A percentile compares a stretch with the other conserved stretches of the same genome.
phyloP scores from a whole-genome alignment of 176 grass and related monocot species.

The Ampelocalamus luodianensis region DNA sequence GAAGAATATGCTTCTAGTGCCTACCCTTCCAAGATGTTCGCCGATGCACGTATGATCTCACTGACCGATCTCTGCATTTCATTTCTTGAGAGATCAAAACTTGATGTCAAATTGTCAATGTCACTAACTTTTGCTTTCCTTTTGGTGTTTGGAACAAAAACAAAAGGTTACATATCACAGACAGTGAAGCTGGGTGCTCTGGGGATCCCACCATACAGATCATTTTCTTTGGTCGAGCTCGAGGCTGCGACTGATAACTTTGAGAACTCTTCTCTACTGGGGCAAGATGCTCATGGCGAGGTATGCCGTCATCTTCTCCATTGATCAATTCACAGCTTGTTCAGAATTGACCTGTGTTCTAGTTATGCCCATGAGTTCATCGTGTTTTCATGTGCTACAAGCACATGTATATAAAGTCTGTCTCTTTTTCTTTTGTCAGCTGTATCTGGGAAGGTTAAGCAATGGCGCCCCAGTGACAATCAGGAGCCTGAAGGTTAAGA shows the following conservation, averaged over 20 bases:
- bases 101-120: background rate
- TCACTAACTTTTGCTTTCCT: constrained; percentile 5
- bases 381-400: background rate
- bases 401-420: background rate
- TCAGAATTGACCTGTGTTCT: background rate
- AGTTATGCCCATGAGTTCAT: background rate
- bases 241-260: constrained; percentile 90
- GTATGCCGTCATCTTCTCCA: constrained; percentile 16
- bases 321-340: background rate
- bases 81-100: background rate
- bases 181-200: constrained; percentile 89
- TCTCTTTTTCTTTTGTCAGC: constrained; percentile 47
- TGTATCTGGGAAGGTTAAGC: constrained; percentile 74
- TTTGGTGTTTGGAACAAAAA: constrained; percentile 19
- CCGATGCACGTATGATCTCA: constrained; percentile 83
- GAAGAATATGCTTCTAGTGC: constrained; percentile 73
- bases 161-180: constrained; percentile 74
- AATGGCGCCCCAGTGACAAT: constrained; percentile 79
- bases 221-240: constrained; percentile 86
- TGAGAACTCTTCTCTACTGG: constrained; percentile 78
- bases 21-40: constrained; percentile 71
- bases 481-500: constrained; percentile 85
- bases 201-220: constrained; percentile 78
- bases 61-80: background rate
- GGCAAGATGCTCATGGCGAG: constrained; percentile 85